Percentiles rank a stretch among this genome's conserved stretches.
phyloP scores from a whole-genome alignment of 352 stramenopile species.

The Phytophthora cryptogea region DNA sequence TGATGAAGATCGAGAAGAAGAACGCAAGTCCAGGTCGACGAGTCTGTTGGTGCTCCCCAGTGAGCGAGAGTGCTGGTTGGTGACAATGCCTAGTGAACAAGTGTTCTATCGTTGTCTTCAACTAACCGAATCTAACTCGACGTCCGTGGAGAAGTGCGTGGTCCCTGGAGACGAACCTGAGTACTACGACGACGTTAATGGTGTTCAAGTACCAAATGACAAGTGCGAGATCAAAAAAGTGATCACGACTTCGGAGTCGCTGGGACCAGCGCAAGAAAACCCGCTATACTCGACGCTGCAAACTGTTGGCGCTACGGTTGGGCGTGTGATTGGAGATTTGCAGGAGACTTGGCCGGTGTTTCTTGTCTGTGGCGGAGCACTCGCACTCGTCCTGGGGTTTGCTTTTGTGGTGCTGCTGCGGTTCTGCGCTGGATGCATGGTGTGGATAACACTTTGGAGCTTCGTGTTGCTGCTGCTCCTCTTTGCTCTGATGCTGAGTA shows the following conservation, averaged over 20 bases:
- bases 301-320: constrained; percentile 48
- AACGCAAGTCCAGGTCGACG: constrained; percentile 47
- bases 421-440: constrained; percentile 73
- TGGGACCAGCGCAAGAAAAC: constrained; percentile 65
- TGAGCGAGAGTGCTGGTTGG: constrained; percentile 61
- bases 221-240: constrained; percentile 83
- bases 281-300: constrained; percentile 78
- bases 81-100: constrained; percentile 60
- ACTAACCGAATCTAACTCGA: constrained; percentile 62
- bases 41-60: constrained; percentile 38
- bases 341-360: constrained; percentile 60
- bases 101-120: constrained; percentile 87
- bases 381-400: constrained; percentile 63
- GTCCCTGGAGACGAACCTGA: constrained; percentile 65
- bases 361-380: constrained; percentile 46
- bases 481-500: constrained; percentile 75
- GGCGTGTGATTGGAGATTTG: constrained; percentile 73
- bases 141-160: constrained; percentile 66
- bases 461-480: constrained; percentile 69
- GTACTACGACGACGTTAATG: constrained; percentile 68
- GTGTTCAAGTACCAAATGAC: constrained; percentile 52
- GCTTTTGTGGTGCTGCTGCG: constrained; percentile 74
- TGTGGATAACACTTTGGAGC: constrained; percentile 73
- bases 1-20: constrained; percentile 44
- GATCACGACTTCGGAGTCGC: constrained; percentile 52